Evolutionary conservation across 768 basidiomycete species (phyloP), one percentile per base, ranked within the genome.

Genomic region (Phaeotremella fagi): DNA sequence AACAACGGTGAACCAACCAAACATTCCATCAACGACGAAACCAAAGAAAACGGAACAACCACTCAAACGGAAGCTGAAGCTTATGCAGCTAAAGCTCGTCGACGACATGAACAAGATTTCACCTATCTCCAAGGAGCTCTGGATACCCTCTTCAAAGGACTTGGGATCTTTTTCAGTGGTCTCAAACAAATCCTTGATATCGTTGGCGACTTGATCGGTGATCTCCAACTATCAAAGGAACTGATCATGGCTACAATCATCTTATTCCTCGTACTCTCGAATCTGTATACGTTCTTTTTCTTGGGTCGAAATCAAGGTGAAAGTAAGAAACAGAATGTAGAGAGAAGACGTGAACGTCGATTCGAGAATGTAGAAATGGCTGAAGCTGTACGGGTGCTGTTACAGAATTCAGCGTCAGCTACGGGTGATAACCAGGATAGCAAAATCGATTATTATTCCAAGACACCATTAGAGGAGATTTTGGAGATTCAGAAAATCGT

Each of bases 241-340:
- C 24, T 63, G 3, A 16, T 48, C 3, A 35, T 74, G 49, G 57
- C 50, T 0, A 18, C 49, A 0, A 15, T 70, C 23, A 67, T 74
- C 26, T n/a, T 61, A 3, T 12, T 61, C 3, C 45, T 74, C 31
- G 31, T 72, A 6, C 24, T 63, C 12, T 62, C 57, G 42, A 74
- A 74, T 45, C 41, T 72, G 18, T 74, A 63, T 50, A 74, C 71
- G 6, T 72, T 70, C 48, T 33, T 54, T 3, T 9, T 33, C 15
- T 4, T 48, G 15, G 47, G 29, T 23, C 4, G 25, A 16, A 31
- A 49, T 43, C 23, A 24, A n/a, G 27, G 29, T 52, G 24, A 24
- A 59, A 33, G 35, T 28, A 14, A 50, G 41, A 45, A 42, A 55
- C 43, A 46, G 44, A 52, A 36, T 31, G n/a, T n/a, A n/a, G n/a